Evolutionary conservation across 1,139 yeast genomes (phyloP).

Genomic region (Meyerozyma guilliermondii): DNA sequence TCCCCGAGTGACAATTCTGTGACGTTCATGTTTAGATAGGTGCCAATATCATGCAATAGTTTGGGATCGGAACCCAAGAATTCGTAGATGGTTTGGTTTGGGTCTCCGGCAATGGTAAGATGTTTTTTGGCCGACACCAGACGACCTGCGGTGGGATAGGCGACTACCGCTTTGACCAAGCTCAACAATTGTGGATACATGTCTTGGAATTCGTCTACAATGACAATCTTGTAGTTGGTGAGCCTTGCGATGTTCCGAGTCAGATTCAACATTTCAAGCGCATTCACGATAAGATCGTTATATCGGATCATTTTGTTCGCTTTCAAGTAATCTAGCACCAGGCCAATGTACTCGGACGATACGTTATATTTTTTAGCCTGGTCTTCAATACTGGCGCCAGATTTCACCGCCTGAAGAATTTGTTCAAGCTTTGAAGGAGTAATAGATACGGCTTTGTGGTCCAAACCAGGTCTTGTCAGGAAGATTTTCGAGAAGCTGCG

Average conservation of each 20-base stretch:
- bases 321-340: constrained; percentile 13
- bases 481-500: constrained; percentile 32
- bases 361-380: constrained; percentile 23
- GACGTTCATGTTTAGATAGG: constrained; percentile 20
- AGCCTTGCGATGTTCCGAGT: constrained; percentile 21
- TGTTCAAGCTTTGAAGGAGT: constrained; percentile 27
- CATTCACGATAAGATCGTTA: constrained; percentile 30
- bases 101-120: constrained; percentile 68
- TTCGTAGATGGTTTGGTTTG: constrained; percentile 65
- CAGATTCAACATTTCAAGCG: constrained; percentile 19
- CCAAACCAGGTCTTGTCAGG: constrained; percentile 24
- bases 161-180: constrained; percentile 35
- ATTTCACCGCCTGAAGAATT: constrained; percentile 26
- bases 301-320: constrained; percentile 33
- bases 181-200: constrained; percentile 48
- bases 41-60: constrained; percentile 19
- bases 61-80: constrained; percentile 52
- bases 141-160: constrained; percentile 20
- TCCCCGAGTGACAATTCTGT: constrained; percentile 34
- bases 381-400: constrained; percentile 21
- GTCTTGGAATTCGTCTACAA: constrained; percentile 79
- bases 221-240: constrained; percentile 29
- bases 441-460: constrained; percentile 18
- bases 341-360: constrained; percentile 14
- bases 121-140: constrained; percentile 29